phyloP scores from a whole-genome alignment of 768 basidiomycete genomes.

The Scleroderma bovista region DNA sequence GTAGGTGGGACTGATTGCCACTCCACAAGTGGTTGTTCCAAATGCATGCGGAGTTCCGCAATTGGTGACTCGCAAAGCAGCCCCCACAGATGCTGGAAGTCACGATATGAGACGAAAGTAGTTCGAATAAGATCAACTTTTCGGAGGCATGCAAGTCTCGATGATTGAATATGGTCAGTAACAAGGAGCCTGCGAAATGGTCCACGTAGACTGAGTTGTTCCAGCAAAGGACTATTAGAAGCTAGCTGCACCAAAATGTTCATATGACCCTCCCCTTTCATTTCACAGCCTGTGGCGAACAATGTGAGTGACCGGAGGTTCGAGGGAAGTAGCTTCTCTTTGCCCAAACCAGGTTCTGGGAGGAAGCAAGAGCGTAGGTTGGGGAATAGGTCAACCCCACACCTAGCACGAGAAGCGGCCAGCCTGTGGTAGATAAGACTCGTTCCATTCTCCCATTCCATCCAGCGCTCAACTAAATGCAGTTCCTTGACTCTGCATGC shows the following conservation, averaged over 20 bases:
- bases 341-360: background rate
- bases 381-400: constrained; percentile 1
- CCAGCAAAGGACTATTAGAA: background rate
- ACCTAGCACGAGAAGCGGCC: background rate
- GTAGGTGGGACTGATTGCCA: background rate
- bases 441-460: background rate
- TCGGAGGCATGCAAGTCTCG: background rate
- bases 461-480: background rate
- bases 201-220: background rate
- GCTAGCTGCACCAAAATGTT: background rate
- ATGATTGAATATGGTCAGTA: background rate
- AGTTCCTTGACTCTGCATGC: constrained; percentile 2
- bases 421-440: background rate
- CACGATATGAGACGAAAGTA: background rate
- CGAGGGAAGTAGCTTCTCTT: constrained; percentile 4
- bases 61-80: background rate
- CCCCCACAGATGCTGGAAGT: background rate
- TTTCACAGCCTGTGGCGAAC: background rate
- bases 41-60: background rate
- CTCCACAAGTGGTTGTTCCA: background rate
- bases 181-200: background rate
- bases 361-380: constrained; percentile 1
- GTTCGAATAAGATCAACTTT: background rate
- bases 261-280: background rate
- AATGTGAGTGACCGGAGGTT: constrained; percentile 2